Evolutionary conservation across 73 alveolate genomes (phyloP).

Genomic region (Halteria grandinella): DNA sequence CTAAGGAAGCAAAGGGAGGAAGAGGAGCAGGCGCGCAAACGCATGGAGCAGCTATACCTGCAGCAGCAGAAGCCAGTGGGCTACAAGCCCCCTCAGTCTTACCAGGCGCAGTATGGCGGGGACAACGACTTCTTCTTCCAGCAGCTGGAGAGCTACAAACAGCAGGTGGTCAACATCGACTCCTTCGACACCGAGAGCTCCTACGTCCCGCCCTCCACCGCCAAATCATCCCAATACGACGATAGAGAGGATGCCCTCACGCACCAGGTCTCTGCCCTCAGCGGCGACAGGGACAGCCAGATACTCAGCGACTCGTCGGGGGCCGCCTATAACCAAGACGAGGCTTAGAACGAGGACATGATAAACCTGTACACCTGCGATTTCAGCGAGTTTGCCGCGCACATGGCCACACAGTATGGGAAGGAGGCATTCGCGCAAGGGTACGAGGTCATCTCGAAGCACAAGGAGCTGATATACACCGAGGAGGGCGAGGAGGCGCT

Average conservation of each 20-base stretch:
- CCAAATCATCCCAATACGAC: too few relatives aligned
- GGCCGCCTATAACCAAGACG: too few relatives aligned
- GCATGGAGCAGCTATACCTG: constrained; percentile 12
- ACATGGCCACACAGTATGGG: constrained; percentile 65
- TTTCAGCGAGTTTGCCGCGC: constrained; percentile 14
- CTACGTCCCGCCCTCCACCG: too few relatives aligned
- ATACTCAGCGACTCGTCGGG: too few relatives aligned
- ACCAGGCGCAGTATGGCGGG: constrained; percentile 12
- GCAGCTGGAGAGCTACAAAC: constrained; percentile 18
- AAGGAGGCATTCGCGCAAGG: constrained; percentile 63
- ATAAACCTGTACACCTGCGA: constrained; percentile 48
- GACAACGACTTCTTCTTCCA: constrained; percentile 31
- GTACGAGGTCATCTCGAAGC: constrained; percentile 53
- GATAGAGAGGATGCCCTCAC: too few relatives aligned
- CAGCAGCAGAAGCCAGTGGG: background rate
- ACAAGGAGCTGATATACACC: constrained; percentile 46
- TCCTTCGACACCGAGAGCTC: too few relatives aligned
- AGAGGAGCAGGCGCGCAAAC: constrained; percentile 46
- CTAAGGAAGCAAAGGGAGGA: constrained; percentile 28
- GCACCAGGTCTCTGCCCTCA: too few relatives aligned
- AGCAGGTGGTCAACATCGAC: too few relatives aligned
- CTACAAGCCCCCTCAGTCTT: background rate
- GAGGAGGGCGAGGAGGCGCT: constrained; percentile 48
- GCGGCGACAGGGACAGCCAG: too few relatives aligned
- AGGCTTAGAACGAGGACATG: too few relatives aligned